phyloP scores from a whole-genome alignment of 352 stramenopile species.

The Pythium sp. region DNA sequence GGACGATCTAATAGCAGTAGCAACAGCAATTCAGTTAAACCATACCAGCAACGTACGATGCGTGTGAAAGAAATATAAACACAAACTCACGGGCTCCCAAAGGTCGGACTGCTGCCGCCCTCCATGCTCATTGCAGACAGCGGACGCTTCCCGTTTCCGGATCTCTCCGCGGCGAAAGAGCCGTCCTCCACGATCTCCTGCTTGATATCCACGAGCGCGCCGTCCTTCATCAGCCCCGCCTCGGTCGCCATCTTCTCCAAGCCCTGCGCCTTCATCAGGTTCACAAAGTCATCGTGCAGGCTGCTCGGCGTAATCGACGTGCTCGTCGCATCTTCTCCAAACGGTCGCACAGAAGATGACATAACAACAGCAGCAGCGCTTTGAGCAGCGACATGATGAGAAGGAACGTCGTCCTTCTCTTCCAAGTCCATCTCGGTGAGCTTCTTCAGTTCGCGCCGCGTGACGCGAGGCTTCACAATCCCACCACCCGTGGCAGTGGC shows the following conservation, averaged over 20 bases:
- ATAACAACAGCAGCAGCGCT: not conserved
- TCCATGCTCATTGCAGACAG: conserved; percentile 24
- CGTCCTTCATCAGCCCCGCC: conserved; percentile 71
- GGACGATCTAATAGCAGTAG: conserved; percentile 30
- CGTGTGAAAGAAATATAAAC: not conserved
- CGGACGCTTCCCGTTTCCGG: conserved; percentile 23
- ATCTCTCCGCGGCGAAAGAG: conserved; percentile 8
- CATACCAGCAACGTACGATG: not conserved
- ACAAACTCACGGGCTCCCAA: conserved; percentile 56
- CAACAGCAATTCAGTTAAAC: not conserved
- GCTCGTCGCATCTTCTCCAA: conserved; percentile 36
- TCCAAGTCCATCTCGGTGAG: conserved; percentile 73
- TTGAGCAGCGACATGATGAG: not conserved
- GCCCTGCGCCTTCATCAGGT: conserved; percentile 82
- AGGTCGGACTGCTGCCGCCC: conserved; percentile 38
- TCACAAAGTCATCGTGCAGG: conserved; percentile 86
- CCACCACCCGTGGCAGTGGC: conserved; percentile 6
- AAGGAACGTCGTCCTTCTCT: conserved; percentile 50
- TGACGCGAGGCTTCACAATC: conserved; percentile 46
- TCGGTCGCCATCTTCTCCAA: conserved; percentile 84
- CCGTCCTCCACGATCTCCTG: conserved; percentile 26
- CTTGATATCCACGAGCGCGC: conserved; percentile 59
- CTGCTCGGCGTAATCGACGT: conserved; percentile 56
- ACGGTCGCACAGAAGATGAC: conserved; percentile 20
- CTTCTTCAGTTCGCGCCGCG: conserved; percentile 77